Conservation (phyloP, 2,329 filamentous ascomycete species). For the Trichoderma breve region DNA sequence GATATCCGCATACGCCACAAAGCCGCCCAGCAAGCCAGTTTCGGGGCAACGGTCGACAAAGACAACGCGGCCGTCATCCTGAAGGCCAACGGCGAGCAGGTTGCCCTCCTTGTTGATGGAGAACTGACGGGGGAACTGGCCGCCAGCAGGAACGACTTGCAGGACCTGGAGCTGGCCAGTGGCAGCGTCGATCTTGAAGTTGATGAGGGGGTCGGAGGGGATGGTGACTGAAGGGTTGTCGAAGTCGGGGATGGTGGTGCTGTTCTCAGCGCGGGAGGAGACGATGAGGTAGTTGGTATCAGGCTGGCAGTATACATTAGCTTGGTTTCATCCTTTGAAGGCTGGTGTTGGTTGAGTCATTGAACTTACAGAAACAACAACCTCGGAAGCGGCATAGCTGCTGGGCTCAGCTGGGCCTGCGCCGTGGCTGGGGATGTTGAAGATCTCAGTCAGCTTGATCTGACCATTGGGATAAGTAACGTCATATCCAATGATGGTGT, state of each 20-base stretch:
- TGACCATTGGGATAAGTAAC: constrained; percentile 49
- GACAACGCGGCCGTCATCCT: constrained; percentile 58
- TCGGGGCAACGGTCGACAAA: constrained; percentile 58
- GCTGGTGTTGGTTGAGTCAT: background rate
- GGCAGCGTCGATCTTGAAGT: constrained; percentile 52
- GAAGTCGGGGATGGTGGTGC: constrained; percentile 48
- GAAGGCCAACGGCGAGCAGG: constrained; percentile 64
- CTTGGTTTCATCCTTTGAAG: background rate
- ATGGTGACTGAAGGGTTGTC: constrained; percentile 46
- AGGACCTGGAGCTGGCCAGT: constrained; percentile 56
- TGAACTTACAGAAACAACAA: constrained; percentile 54
- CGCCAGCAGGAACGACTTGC: constrained; percentile 62
- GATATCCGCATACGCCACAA: constrained; percentile 43
- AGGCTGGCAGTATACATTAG: constrained; percentile 40
- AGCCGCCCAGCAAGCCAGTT: constrained; percentile 55
- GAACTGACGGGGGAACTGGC: constrained; percentile 65
- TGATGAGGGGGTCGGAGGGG: constrained; percentile 63
- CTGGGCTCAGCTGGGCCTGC: constrained; percentile 40
- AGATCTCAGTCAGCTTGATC: constrained; percentile 47
- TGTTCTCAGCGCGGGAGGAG: constrained; percentile 63
- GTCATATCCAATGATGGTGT: constrained; percentile 55
- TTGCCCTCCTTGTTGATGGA: constrained; percentile 62
- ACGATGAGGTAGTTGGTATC: constrained; percentile 63
- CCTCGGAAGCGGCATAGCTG: constrained; percentile 53
- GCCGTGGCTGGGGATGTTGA: constrained; percentile 49